Percentiles rank a stretch among this genome's conserved stretches.
phyloP scores from a whole-genome alignment of 805 yeast genomes.

The Deakozyma indianensis region DNA sequence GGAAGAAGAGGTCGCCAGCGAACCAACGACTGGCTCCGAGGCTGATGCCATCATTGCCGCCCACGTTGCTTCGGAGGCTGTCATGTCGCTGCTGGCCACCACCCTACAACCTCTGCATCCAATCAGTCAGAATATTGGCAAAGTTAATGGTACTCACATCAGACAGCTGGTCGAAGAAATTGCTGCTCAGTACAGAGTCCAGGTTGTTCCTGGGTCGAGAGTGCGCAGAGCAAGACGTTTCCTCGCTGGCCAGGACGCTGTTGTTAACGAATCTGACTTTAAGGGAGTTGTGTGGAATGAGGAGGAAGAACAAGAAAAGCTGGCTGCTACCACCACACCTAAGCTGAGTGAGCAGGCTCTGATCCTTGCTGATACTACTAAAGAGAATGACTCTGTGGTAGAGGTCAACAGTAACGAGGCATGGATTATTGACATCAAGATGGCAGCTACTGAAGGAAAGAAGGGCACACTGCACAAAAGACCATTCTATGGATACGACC shows the following conservation, averaged over 20 bases:
- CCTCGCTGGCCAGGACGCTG: constrained; percentile 91
- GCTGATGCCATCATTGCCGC: constrained; percentile 89
- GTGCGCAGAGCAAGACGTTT: constrained; percentile 87
- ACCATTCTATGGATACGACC: constrained; percentile 17
- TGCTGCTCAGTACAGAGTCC: constrained; percentile 72
- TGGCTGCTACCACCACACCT: neutral
- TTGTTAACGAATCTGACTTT: constrained; percentile 82
- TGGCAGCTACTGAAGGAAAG: constrained; percentile 48
- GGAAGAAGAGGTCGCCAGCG: constrained; percentile 31
- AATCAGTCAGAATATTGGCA: constrained; percentile 9
- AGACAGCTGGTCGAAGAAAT: constrained; percentile 71
- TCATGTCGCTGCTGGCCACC: constrained; percentile 61
- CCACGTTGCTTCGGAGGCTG: constrained; percentile 78
- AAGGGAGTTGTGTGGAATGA: constrained; percentile 55
- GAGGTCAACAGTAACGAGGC: constrained; percentile 69
- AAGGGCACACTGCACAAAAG: constrained; percentile 15
- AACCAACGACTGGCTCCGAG: constrained; percentile 68
- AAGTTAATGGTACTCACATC: constrained; percentile 54
- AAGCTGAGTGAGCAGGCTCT: constrained; percentile 1
- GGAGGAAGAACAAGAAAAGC: constrained; percentile 8
- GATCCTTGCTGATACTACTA: neutral
- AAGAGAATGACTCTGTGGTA: constrained; percentile 32
- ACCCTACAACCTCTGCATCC: constrained; percentile 46
- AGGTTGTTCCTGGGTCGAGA: constrained; percentile 83
- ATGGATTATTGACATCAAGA: constrained; percentile 66